Evolutionary conservation across 2,329 filamentous ascomycete species (phyloP), one percentile per base, ranked within the genome.

Genomic region (Calonectria fujianensis): DNA sequence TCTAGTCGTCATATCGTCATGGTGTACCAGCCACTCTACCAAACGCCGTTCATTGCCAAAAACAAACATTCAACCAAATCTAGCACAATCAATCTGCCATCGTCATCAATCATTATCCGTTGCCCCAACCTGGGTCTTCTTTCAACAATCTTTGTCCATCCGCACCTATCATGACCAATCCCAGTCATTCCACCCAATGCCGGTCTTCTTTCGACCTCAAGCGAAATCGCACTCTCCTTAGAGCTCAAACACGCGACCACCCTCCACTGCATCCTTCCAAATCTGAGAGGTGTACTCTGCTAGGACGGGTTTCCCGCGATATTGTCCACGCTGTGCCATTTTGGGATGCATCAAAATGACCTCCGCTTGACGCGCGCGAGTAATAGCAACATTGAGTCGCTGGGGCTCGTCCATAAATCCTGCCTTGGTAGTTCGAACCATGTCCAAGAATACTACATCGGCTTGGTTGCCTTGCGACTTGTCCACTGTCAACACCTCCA

Each of bases 401-500:
- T 87, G 85, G 0, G 84, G 80, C 20, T 89, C 85, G 29, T 89
- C 84, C 78, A 88, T 85, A 65, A 89, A 88, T 0, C 82, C 83
- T 0, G 85, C 85, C 0, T 80, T 80, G 0, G 78, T 80, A 0
- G 85, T 85, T n/a, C 86, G 82, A 2, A 89, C 87, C 75, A 89
- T 83, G 79, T 89, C 88, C 0, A 89, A 81, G 41, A 88, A 85
- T 0, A 89, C 86, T 7, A 88, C 82, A 51, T 89, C 88, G 0
- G 88, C 87, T 72, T 89, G 86, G 18, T 88, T 87, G 0, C 88
- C 88, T 50, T 89, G 88, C 0, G 86, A 85, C 6, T 84, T 87
- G 65, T 89, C 88, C 0, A 89, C 84, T 0, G 87, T 89, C 24
- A 88, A 76, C 0, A 87, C 84, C 31, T 86, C 81, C 0, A 88